phyloP scores from a whole-genome alignment of 2,329 filamentous ascomycete genomes.

The Falciphora oryzae region DNA sequence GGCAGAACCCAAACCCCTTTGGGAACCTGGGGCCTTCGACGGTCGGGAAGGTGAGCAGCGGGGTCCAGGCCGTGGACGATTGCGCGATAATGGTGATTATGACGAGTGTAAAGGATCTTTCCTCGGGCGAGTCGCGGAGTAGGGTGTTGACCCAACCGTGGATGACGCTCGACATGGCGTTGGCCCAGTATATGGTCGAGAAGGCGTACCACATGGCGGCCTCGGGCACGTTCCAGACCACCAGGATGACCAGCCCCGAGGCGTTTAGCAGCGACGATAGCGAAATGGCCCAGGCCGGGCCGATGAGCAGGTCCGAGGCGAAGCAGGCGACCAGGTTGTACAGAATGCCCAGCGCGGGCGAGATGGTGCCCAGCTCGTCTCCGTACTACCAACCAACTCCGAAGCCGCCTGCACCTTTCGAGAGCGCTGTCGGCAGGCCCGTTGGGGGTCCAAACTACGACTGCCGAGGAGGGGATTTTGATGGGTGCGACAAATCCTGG shows the following conservation, averaged over 20 bases:
- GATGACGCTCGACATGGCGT: slow-evolving; percentile 48
- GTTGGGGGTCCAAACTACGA: too few relatives aligned
- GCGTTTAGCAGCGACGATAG: slow-evolving; percentile 44
- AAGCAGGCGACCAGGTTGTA: slow-evolving; percentile 50
- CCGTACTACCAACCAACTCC: too few relatives aligned
- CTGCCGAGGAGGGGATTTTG: too few relatives aligned
- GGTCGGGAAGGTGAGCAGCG: slow-evolving; percentile 30
- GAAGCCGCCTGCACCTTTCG: too few relatives aligned
- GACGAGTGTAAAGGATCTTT: slow-evolving; percentile 29
- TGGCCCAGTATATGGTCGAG: slow-evolving; percentile 39
- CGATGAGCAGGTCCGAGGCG: slow-evolving; percentile 45
- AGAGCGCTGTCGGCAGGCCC: too few relatives aligned
- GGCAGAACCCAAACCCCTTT: slow-evolving; percentile 20
- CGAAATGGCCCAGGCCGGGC: slow-evolving; percentile 49
- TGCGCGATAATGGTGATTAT: slow-evolving; percentile 45
- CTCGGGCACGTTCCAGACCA: slow-evolving; percentile 51
- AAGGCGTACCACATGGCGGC: slow-evolving; percentile 49
- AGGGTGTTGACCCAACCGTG: slow-evolving; percentile 51
- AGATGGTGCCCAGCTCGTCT: slow-evolving; percentile 8
- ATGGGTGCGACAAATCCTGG: too few relatives aligned
- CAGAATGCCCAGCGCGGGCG: slow-evolving; percentile 45
- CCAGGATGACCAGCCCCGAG: slow-evolving; percentile 46
- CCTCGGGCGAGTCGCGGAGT: slow-evolving; percentile 37
- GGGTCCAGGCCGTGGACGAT: slow-evolving; percentile 51
- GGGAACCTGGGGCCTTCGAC: slow-evolving; percentile 24